Percentiles rank a stretch among this genome's conserved stretches.
These are phyloP conservation scores for Sporothrix curviconia DNA, from an alignment of 2,329 filamentous ascomycete species.

Conservation along the genomic window DNA sequence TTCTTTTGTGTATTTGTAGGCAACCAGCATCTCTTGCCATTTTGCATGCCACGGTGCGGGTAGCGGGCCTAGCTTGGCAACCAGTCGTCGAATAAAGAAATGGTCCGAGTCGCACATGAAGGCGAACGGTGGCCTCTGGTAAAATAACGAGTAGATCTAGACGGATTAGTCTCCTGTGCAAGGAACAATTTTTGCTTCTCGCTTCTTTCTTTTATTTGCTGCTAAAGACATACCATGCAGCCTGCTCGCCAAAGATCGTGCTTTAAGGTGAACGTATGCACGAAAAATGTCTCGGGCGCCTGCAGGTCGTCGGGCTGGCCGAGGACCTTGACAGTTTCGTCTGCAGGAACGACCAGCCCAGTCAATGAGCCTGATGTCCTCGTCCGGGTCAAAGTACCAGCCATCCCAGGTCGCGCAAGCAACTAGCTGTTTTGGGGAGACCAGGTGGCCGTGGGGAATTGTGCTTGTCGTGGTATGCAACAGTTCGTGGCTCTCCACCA, in stretches of 20 bases:
- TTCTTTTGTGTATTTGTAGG: not conserved
- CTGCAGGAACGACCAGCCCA: not conserved
- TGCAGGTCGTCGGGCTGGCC: not conserved
- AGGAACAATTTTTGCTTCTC: too few species aligned
- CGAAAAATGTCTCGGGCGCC: not conserved
- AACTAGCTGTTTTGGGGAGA: not conserved
- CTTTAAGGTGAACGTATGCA: not conserved
- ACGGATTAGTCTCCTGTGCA: too few species aligned
- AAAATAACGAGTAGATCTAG: not conserved
- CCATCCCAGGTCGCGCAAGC: not conserved
- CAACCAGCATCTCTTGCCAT: not conserved
- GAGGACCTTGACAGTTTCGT: not conserved
- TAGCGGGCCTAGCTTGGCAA: not conserved
- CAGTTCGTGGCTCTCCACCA: not conserved
- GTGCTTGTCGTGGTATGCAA: not conserved
- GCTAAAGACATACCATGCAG: not conserved
- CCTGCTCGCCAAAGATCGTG: not conserved
- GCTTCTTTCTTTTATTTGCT: too few species aligned
- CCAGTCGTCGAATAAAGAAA: slow-evolving; percentile 1
- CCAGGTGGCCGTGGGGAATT: not conserved
- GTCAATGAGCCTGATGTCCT: not conserved
- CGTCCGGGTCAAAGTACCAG: not conserved
- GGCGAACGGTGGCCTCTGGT: not conserved
- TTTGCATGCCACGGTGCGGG: not conserved
- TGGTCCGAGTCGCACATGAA: not conserved